Evolutionary conservation across 2,329 filamentous ascomycete species (phyloP), one percentile per base, ranked within the genome.

Genomic region (Dactylella cylindrospora): DNA sequence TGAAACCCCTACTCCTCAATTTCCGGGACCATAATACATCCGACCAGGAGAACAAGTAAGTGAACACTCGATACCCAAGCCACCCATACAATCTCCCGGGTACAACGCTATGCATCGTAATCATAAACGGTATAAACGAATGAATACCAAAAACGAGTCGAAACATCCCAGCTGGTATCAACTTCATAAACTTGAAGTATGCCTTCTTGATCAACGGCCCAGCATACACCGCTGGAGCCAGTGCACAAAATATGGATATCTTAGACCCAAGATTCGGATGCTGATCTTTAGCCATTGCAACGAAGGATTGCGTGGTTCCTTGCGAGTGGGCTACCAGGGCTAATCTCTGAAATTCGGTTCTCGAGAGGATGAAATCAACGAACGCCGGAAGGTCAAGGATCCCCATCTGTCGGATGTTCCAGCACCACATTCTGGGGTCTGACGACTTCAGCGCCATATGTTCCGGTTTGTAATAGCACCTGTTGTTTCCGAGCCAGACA

Each of bases 371-470:
- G 4, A 88, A 83, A 0, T 85, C 88, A 1, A 86, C 80, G 26
- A 96, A 78, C 0, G 90, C 90, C 0, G 90, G 80, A 2, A 97
- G 78, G 70, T 97, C 91, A 70, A 94, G 82, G 0, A 90, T 84
- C 2, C 90, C 91, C 86, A 96, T 94, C 70, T 95, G 88, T 0
- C 88, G 82, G 51, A 96, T 94, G 67, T 95, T 95, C 91, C 91
- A 97, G 32, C 84, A 83, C 91, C 91, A 96, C 88, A 96, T 94
- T 23, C 90, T 81, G 1, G 91, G 90, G 70, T 97, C 91, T 2
- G 76, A 76, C 66, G 86, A 83, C 1, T 81, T 74, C 31, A 96
- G 79, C 17, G 84, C 74, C 2, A 78, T 80, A 70, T 97, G 91
- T 66, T 83, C 80, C 0, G 91, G 90, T 0, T 80, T 76, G 73